These are phyloP conservation scores for Capronia epimyces DNA, from an alignment of 2,329 filamentous ascomycete genomes.

Conservation along the genomic window DNA sequence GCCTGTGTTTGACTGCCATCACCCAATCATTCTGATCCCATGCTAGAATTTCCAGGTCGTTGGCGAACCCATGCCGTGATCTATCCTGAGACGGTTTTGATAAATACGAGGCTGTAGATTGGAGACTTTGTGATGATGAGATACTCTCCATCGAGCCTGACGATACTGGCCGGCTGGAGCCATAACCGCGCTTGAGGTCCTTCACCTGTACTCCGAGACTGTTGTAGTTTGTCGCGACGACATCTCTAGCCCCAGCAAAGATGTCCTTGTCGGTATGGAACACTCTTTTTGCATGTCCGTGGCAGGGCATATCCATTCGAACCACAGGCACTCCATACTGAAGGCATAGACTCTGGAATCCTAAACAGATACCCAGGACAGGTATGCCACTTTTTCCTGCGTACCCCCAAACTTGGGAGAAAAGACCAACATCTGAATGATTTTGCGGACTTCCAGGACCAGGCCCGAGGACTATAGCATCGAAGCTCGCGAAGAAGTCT, in stretches of 20 bases:
- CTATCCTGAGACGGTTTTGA: constrained; percentile 31
- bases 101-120: constrained; percentile 6
- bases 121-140: constrained; percentile 16
- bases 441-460: constrained; percentile 77
- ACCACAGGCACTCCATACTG: constrained; percentile 63
- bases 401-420: constrained; percentile 68
- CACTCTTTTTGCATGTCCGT: constrained; percentile 72
- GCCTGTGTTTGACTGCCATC: constrained; percentile 68
- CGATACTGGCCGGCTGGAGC: constrained; percentile 16
- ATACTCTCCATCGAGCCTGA: constrained; percentile 16
- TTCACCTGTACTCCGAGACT: constrained; percentile 23
- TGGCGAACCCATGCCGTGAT: constrained; percentile 30
- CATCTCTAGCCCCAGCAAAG: constrained; percentile 55
- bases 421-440: constrained; percentile 73
- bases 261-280: constrained; percentile 58
- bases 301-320: constrained; percentile 65
- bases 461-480: constrained; percentile 83
- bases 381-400: constrained; percentile 58
- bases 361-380: constrained; percentile 80
- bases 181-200: constrained; percentile 3
- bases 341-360: constrained; percentile 74
- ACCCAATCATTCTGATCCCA: constrained; percentile 58
- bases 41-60: constrained; percentile 51
- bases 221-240: constrained; percentile 64
- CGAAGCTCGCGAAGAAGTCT: constrained; percentile 41